Evolutionary conservation across 2,329 filamentous ascomycete genomes (phyloP), one percentile per base, ranked within the genome.

Genomic region (Endoconidiophora laricicola): DNA sequence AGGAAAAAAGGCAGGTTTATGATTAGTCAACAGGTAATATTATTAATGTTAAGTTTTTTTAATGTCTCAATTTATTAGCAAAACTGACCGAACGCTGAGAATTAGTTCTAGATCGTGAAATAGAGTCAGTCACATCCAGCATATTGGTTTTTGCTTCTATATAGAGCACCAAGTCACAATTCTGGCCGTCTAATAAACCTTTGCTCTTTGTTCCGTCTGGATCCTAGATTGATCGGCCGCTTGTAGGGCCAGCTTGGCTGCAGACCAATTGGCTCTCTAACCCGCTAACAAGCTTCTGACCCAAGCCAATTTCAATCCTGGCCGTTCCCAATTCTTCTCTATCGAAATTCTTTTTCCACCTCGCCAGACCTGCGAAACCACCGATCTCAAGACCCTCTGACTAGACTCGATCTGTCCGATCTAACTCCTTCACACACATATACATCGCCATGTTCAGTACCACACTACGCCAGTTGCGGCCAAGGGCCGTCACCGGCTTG

Each of bases 401-500:
- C 16, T 18, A 18, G 38, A 41, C n/a, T 14, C 38, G n/a, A 47
- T 24, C 36, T 20, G 6, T 22, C 47, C 18, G 7, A 23, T 22
- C 38, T 24, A 6, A n/a, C 29, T 29, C 29, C 37, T 38, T 16
- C 4, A 12, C n/a, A n/a, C 40, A 36, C 18, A 43, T 10, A 43
- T 20, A 46, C 29, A 41, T 33, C 26, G 10, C 39, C 24, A 54
- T 54, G 53, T 49, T 53, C 42, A 51, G 53, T 40, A 44, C 53
- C 20, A 49, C 53, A 41, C 43, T 54, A 23, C 53, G 51, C 41
- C 53, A 52, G 29, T 44, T 54, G 48, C 43, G 52, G 33, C 52
- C 52, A 29, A 43, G 37, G 3, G 37, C 44, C 22, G 14, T 45
- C 20, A 14, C 46, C n/a, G 23, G 39, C 4, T 20, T 24, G 12